A percentile compares a stretch with the other conserved stretches of the same genome.
phyloP scores from a whole-genome alignment of 176 grass and related monocot genomes.

The Oryza rufipogon region DNA sequence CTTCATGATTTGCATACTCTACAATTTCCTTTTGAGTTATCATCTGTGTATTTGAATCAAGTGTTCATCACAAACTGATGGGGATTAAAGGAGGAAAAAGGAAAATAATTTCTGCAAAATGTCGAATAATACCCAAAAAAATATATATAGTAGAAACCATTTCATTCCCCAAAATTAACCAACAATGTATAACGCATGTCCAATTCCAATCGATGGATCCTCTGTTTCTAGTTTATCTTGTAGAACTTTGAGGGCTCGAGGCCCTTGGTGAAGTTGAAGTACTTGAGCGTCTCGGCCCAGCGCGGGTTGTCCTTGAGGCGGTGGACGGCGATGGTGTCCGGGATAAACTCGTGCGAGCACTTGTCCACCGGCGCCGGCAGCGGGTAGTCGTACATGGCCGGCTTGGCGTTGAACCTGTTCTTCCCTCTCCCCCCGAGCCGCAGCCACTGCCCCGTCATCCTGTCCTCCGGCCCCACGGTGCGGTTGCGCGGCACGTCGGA shows the following conservation, averaged over 20 bases:
- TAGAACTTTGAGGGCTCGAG: constrained; percentile 60
- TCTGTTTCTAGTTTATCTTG: constrained; percentile 28
- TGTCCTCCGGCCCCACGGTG: constrained; percentile 71
- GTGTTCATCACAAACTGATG: not conserved
- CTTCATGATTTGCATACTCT: not conserved
- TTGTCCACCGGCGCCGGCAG: constrained; percentile 48
- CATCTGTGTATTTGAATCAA: not conserved
- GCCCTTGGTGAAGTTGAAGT: constrained; percentile 69
- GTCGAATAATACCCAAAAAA: not conserved
- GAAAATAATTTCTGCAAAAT: not conserved
- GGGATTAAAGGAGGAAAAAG: no score
- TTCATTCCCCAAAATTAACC: not conserved
- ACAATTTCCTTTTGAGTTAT: not conserved
- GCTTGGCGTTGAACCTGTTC: constrained; percentile 79
- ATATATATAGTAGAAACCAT: not conserved
- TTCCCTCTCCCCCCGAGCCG: constrained; percentile 45
- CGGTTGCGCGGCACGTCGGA: constrained; percentile 37
- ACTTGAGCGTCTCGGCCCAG: constrained; percentile 68
- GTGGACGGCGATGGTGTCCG: constrained; percentile 81
- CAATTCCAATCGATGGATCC: not conserved
- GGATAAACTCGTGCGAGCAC: constrained; percentile 62
- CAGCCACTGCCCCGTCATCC: constrained; percentile 71
- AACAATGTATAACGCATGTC: not conserved
- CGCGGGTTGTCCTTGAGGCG: constrained; percentile 62
- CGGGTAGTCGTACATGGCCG: constrained; percentile 82